Conservation (phyloP, 148 eudicot species). For the Polygonum aviculare region DNA sequence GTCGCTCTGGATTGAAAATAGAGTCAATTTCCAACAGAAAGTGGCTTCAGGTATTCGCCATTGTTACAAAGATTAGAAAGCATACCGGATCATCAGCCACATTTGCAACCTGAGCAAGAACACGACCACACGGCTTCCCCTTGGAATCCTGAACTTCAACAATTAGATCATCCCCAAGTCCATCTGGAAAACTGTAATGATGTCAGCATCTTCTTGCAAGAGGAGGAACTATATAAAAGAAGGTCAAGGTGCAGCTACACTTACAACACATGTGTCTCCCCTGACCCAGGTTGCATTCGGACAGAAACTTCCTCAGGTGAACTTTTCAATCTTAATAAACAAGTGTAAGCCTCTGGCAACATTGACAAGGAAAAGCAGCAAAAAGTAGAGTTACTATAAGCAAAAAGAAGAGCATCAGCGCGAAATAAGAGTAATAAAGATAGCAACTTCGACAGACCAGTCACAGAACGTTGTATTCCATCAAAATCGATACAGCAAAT, state of each 20-base stretch:
- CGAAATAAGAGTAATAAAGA: not conserved
- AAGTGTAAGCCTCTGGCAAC: conserved; percentile 55
- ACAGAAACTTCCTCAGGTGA: conserved; percentile 71
- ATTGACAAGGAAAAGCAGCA: conserved; percentile 8
- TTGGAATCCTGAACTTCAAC: conserved; percentile 80
- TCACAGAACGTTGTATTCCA: not conserved
- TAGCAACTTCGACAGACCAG: not conserved
- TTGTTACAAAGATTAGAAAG: conserved; percentile 10
- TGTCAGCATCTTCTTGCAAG: conserved; percentile 18
- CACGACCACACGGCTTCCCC: conserved; percentile 74
- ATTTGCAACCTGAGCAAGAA: conserved; percentile 77
- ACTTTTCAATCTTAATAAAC: conserved; percentile 73
- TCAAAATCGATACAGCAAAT: not conserved
- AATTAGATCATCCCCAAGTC: conserved; percentile 83
- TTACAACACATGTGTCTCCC: conserved; percentile 89
- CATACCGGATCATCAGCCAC: conserved; percentile 75
- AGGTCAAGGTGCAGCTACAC: conserved; percentile 14
- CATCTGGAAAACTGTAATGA: conserved; percentile 84
- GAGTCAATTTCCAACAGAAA: conserved; percentile 8
- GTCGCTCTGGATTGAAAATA: conserved; percentile 56
- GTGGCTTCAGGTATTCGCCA: not conserved
- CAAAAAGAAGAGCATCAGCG: not conserved
- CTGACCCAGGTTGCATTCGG: conserved; percentile 87
- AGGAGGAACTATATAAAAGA: not conserved
- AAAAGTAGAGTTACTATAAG: not conserved